phyloP scores from a whole-genome alignment of 2,329 filamentous ascomycete species.

The Monilinia fructicola region DNA sequence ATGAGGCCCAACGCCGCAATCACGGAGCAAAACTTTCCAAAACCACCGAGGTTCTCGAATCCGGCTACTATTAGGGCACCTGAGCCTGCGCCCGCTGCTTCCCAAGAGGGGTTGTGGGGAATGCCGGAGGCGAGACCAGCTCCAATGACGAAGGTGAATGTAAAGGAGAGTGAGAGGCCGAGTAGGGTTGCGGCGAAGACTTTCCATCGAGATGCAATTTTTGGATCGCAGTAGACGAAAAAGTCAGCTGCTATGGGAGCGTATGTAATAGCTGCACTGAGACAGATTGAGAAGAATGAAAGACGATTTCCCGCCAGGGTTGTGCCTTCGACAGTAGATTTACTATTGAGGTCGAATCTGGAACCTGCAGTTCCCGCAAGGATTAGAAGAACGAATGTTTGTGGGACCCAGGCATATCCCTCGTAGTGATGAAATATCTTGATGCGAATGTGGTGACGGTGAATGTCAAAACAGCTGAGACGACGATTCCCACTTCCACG shows the following conservation, averaged over 20 bases:
- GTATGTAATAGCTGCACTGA: slow-evolving; percentile 65
- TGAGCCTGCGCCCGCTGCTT: slow-evolving; percentile 57
- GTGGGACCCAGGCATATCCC: slow-evolving; percentile 65
- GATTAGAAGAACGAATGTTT: slow-evolving; percentile 59
- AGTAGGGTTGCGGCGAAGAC: slow-evolving; percentile 57
- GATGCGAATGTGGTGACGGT: slow-evolving; percentile 65
- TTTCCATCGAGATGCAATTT: slow-evolving; percentile 45
- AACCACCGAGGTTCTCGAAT: slow-evolving; percentile 57
- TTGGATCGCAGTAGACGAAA: slow-evolving; percentile 63
- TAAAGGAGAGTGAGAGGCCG: slow-evolving; percentile 58
- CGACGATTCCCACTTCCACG: slow-evolving; percentile 65
- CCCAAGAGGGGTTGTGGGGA: slow-evolving; percentile 52
- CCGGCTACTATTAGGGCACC: slow-evolving; percentile 65
- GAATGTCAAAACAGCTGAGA: slow-evolving; percentile 63
- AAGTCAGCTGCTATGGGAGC: slow-evolving; percentile 63
- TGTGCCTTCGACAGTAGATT: slow-evolving; percentile 41
- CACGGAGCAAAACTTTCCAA: slow-evolving; percentile 67
- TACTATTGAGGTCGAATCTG: slow-evolving; percentile 59
- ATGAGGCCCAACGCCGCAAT: slow-evolving; percentile 63
- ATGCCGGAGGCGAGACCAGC: slow-evolving; percentile 63
- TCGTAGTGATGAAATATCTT: slow-evolving; percentile 68
- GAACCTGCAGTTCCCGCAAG: slow-evolving; percentile 61
- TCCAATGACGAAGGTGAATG: slow-evolving; percentile 60
- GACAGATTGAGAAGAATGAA: slow-evolving; percentile 68
- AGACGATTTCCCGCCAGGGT: slow-evolving; percentile 58